Base-by-base conservation (phyloP, 495 filamentous ascomycete species). In the Penicillium fimorum region DNA sequence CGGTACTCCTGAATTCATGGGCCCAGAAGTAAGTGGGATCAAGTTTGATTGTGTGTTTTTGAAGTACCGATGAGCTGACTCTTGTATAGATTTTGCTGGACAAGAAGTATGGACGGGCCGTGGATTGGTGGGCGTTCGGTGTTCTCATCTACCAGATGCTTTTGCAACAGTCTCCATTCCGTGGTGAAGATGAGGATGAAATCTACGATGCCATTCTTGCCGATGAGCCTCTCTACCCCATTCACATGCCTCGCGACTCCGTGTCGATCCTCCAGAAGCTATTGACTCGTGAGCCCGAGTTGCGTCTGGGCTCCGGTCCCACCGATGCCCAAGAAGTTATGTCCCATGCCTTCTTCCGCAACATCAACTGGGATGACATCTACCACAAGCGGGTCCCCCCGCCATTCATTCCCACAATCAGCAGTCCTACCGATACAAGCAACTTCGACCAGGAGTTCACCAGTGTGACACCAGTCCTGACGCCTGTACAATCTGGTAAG, bases 111-210 rank as follows among this genome's bases (percentile, higher is more conserved):
- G 94, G 93, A 38, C 86, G 94, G 48, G 92, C 94, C n/a, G 94
- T 99, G 55, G 94, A 99, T 71, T 99, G 94, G 94, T 99, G 94
- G 94, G 94, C 94, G n/a, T 99, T 99, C 71, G 94, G 94, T 65
- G 94, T 99, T 33, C 79, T 99, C 57, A 99, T 99, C 59, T 99
- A 99, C 73, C 94, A 99, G 77, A 99, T 99, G 94, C 86, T 99
- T 42, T 84, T 99, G 40, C 94, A 99, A 66, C 94, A 99, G 68
- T 97, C 92, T 24, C 94, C 94, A 4, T 99, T 99, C 89, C 88
- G 94, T 67, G 94, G 94, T 65, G 94, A 99, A 69, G 94, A 99
- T 67, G 94, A 99, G 68, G 94, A 99, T 73, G 94, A 99, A 75
- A 99, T 99, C 59, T 99, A 99, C 82, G 94, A 99, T 66, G 93